Conservation (phyloP, 495 filamentous ascomycete genomes). For the Penicillium tannophilum region DNA sequence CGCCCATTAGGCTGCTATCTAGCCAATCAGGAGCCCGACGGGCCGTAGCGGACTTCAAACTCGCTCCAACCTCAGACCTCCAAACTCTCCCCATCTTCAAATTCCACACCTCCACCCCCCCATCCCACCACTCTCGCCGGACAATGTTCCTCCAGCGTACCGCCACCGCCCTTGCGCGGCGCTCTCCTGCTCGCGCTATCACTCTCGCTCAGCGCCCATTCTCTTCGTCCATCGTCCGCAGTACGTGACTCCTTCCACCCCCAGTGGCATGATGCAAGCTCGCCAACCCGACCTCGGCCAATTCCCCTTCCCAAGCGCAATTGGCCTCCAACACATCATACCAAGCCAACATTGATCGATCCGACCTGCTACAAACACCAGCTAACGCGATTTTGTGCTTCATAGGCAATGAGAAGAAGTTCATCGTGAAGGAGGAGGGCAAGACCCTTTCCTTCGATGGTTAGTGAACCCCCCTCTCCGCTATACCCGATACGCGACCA, state of each 20-base stretch:
- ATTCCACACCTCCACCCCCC: constrained; percentile 26
- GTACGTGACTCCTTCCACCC: constrained; percentile 41
- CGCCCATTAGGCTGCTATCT: constrained; percentile 13
- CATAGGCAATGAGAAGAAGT: constrained; percentile 43
- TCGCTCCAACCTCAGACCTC: constrained; percentile 45
- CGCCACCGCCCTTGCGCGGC: constrained; percentile 69
- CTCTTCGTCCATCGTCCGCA: constrained; percentile 50
- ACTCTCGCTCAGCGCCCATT: constrained; percentile 47
- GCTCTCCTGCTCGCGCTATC: constrained; percentile 62
- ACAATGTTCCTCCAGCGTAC: constrained; percentile 86
- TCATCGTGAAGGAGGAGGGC: constrained; percentile 39
- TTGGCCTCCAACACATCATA: constrained; percentile 15
- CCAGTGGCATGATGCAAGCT: constrained; percentile 30
- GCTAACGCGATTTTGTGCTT: constrained; percentile 34
- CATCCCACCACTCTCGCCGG: constrained; percentile 29
- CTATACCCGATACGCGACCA: constrained; percentile 15
- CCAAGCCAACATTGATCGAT: neutral
- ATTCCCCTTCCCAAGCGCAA: constrained; percentile 21
- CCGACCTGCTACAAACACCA: neutral
- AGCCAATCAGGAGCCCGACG: constrained; percentile 32
- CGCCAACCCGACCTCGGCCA: constrained; percentile 23
- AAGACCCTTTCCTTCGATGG: constrained; percentile 51
- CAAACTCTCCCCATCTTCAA: constrained; percentile 37
- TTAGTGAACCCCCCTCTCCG: constrained; percentile 22
- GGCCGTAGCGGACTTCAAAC: constrained; percentile 49